Conservation (phyloP, 139 green algal species). For the Zygnema cylindricum region DNA sequence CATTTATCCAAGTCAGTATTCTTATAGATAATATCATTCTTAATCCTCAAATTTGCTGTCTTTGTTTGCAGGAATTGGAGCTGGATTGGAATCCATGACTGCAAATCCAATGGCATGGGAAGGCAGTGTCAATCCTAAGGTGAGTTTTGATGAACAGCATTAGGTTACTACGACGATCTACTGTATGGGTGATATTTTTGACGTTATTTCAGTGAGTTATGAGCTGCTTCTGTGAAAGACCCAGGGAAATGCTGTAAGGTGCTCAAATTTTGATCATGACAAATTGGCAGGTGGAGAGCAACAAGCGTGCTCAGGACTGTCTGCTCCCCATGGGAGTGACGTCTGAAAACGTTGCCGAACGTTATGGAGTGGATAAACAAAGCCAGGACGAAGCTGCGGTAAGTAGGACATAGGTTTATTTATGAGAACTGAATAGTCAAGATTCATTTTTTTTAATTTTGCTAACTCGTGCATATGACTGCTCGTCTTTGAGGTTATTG, state of each 20-base stretch:
- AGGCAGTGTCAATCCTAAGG: slow-evolving; percentile 87
- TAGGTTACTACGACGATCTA: slow-evolving; percentile 8
- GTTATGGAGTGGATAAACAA: slow-evolving; percentile 79
- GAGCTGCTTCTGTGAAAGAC: background rate
- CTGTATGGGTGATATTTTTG: slow-evolving; percentile 4
- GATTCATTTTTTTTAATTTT: slow-evolving; percentile 27
- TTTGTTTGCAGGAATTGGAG: slow-evolving; percentile 77
- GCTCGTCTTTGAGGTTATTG: slow-evolving; percentile 1
- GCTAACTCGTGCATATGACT: background rate
- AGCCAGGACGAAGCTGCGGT: slow-evolving; percentile 79
- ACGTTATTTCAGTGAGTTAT: background rate
- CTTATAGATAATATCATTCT: slow-evolving; percentile 9
- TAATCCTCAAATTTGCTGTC: slow-evolving; percentile 4
- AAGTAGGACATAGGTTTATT: no score
- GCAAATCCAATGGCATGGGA: slow-evolving; percentile 96
- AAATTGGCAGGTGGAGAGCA: slow-evolving; percentile 58
- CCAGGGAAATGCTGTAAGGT: background rate
- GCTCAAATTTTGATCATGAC: background rate
- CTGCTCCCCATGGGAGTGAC: slow-evolving; percentile 98
- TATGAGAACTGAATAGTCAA: background rate
- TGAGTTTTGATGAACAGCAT: slow-evolving; percentile 61
- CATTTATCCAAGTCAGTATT: background rate
- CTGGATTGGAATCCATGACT: slow-evolving; percentile 94
- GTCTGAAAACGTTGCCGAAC: slow-evolving; percentile 95
- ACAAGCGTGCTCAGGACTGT: slow-evolving; percentile 82